Evolutionary conservation across 495 filamentous ascomycete species (phyloP), one percentile per base, ranked within the genome.

Genomic region (Tetracladium marchalianum): DNA sequence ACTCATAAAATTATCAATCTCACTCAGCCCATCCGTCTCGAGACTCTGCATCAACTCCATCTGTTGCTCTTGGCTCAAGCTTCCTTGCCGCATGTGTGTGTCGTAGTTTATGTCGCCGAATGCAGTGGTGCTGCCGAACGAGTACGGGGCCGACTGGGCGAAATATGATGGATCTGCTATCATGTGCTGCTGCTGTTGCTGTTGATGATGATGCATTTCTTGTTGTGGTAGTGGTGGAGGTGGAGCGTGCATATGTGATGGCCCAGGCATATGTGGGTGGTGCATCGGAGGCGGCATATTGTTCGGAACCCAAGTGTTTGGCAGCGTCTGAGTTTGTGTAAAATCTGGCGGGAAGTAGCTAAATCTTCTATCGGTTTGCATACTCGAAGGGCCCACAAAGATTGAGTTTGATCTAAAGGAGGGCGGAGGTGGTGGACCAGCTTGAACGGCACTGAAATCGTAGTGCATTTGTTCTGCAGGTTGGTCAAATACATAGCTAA

Each of bases 51-150:
- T 79, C 42, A 87, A 62, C 64, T 86, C 79, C 35, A 78, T 61
- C 60, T 86, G 83, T 59, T 85, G 79, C 55, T 83, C 71, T 44
- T 83, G 78, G 38, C 75, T 83, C 43, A 87, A 63, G 35, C 80
- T 84, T 36, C 78, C 75, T 35, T 76, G 71, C 9, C 81, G 32
- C 47, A 53, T 52, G 1, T 50, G 43, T n/a, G 31, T 53, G 33
- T 53, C 53, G 36, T 48, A 51, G 18, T 31, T 48, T 19, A 44
- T 18, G 5, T 59, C 44, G 9, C 38, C 36, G 17, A 44, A 59
- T 27, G 22, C 22, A 27, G 52, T 31, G 27, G 44, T 43, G 7
- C 50, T n/a, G 0, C 41, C 41, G 40, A 59, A 56, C 10, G 22
- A 32, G 34, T 50, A 56, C 4, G 46, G 37, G 22, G 47, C 37